A percentile compares a stretch with the other conserved stretches of the same genome.
Conservation (phyloP, 805 yeast species). For the Wickerhamomyces ciferrii region DNA sequence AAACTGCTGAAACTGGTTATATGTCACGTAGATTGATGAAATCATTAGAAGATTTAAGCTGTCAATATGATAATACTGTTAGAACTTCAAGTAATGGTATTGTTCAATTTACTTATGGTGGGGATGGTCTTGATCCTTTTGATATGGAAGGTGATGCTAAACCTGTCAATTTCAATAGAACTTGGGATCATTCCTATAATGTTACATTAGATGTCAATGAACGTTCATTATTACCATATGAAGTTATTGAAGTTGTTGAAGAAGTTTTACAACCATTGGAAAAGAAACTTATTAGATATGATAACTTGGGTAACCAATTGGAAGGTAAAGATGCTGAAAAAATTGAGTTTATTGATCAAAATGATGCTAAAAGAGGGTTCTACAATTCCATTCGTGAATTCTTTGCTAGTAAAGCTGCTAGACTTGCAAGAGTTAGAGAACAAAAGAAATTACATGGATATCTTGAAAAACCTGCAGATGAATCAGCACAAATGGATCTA, state of each 20-base stretch:
- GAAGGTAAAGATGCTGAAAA: conserved; percentile 37
- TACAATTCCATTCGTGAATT: conserved; percentile 71
- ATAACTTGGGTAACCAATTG: conserved; percentile 61
- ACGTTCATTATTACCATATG: conserved; percentile 61
- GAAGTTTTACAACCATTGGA: conserved; percentile 58
- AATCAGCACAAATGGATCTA: conserved; percentile 32
- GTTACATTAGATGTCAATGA: conserved; percentile 58
- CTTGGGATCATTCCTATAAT: conserved; percentile 90
- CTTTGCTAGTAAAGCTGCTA: conserved; percentile 48
- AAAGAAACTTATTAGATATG: conserved; percentile 54
- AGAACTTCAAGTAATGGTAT: conserved; percentile 94
- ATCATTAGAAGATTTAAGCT: conserved; percentile 91
- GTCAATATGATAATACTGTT: conserved; percentile 90
- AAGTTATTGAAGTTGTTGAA: conserved; percentile 53
- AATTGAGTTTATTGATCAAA: conserved; percentile 70
- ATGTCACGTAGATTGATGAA: conserved; percentile 98
- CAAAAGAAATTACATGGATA: conserved; percentile 43
- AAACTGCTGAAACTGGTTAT: conserved; percentile 98
- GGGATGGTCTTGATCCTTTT: conserved; percentile 96
- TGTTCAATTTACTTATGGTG: conserved; percentile 97
- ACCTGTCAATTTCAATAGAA: conserved; percentile 89
- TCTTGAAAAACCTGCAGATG: conserved; percentile 38
- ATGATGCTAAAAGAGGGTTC: conserved; percentile 84
- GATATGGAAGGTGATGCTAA: conserved; percentile 99
- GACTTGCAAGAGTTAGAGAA: conserved; percentile 52